phyloP scores from a whole-genome alignment of 176 grass and related monocot species.

The Bonia amplexicaulis region DNA sequence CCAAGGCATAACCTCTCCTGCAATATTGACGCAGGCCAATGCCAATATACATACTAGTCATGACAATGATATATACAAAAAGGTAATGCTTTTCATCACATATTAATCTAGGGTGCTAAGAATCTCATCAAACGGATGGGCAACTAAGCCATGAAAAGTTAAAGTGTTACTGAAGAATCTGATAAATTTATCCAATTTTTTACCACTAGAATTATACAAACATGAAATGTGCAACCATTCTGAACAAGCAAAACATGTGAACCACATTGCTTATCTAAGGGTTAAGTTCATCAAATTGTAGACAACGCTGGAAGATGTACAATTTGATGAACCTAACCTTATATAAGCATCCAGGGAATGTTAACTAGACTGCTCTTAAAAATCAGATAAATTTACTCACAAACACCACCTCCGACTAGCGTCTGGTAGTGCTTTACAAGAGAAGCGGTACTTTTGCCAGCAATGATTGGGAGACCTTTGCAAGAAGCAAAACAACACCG shows the following conservation, averaged over 20 bases:
- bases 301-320: neutral
- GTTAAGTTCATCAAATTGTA: no score
- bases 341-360: neutral
- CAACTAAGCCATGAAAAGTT: neutral
- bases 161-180: neutral
- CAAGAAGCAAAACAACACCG: constrained; percentile 40
- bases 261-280: neutral
- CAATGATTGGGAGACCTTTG: constrained; percentile 29
- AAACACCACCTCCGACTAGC: neutral
- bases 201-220: neutral
- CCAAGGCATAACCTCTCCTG: constrained; percentile 46
- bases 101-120: neutral
- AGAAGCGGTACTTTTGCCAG: constrained; percentile 40
- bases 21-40: constrained; percentile 21
- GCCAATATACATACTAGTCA: neutral
- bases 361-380: neutral
- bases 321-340: neutral
- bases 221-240: neutral
- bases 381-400: neutral
- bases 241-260: neutral
- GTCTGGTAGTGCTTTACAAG: neutral
- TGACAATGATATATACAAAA: neutral
- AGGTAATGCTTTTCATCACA: neutral
- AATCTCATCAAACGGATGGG: neutral
- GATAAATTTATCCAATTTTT: neutral